phyloP scores from a whole-genome alignment of 805 yeast species.

The Kodamaea lidongshanica region DNA sequence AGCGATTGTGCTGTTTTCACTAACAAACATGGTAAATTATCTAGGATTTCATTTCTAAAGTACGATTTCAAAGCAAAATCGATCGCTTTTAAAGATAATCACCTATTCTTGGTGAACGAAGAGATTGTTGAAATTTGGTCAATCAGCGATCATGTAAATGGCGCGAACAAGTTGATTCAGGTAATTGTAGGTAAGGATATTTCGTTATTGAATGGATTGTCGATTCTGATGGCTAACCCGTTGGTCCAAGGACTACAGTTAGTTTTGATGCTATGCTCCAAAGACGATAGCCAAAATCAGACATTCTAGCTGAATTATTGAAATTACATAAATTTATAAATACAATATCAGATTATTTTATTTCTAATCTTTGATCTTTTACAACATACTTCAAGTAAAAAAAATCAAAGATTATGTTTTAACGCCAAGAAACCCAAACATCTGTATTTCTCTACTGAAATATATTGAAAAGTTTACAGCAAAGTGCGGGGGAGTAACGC shows the following conservation, averaged over 20 bases:
- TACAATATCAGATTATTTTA: too few relatives aligned
- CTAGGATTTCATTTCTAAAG: constrained; percentile 36
- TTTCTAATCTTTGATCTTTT: too few relatives aligned
- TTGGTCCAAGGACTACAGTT: constrained; percentile 55
- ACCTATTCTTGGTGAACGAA: constrained; percentile 46
- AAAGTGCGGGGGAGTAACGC: too few relatives aligned
- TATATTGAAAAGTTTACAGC: too few relatives aligned
- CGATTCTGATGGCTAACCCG: constrained; percentile 59
- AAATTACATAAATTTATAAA: too few relatives aligned
- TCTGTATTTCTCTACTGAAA: too few relatives aligned
- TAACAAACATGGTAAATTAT: constrained; percentile 51
- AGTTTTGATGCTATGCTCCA: constrained; percentile 38
- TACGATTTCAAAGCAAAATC: constrained; percentile 38
- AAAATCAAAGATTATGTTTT: too few relatives aligned
- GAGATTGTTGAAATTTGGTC: constrained; percentile 69
- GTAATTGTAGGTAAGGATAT: constrained; percentile 69
- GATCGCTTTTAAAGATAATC: constrained; percentile 28
- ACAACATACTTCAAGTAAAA: too few relatives aligned
- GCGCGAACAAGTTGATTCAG: constrained; percentile 50
- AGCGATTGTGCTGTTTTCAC: constrained; percentile 64
- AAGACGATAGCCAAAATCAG: too few relatives aligned
- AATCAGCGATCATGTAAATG: constrained; percentile 40
- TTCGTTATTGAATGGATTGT: constrained; percentile 19
- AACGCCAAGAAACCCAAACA: too few relatives aligned
- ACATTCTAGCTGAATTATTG: too few relatives aligned